These are phyloP conservation scores for Hsuehochloa calcarea DNA, from an alignment of 176 grass and related monocot species.

Conservation along the genomic window DNA sequence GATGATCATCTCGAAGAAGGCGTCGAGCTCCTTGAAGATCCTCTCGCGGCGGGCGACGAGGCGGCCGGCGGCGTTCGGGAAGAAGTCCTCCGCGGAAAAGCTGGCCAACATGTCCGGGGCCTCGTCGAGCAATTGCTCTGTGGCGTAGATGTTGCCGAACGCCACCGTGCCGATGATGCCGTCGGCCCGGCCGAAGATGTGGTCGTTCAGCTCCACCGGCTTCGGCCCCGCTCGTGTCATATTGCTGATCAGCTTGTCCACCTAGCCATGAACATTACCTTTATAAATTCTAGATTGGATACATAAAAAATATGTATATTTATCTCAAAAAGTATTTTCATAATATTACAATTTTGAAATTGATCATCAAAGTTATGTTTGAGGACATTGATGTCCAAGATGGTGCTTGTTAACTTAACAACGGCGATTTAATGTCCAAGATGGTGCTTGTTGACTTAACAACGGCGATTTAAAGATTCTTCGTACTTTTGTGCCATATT, in stretches of 20 bases:
- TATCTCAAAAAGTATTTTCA: no score
- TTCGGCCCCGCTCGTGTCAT: background rate
- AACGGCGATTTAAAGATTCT: no score
- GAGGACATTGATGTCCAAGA: no score
- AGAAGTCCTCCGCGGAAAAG: constrained; percentile 41
- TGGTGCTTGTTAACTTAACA: no score
- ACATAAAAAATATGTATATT: no score
- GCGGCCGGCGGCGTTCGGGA: constrained; percentile 5
- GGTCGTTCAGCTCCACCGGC: background rate
- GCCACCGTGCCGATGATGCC: constrained; percentile 44
- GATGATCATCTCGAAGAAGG: constrained; percentile 33
- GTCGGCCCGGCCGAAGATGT: constrained; percentile 29
- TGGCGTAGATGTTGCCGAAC: constrained; percentile 37
- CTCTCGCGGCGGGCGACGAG: constrained; percentile 4
- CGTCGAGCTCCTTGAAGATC: constrained; percentile 25
- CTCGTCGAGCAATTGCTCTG: constrained; percentile 25
- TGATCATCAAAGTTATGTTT: no score
- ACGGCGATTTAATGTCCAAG: no score
- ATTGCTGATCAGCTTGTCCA: background rate
- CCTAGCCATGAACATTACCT: background rate
- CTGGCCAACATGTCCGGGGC: background rate
- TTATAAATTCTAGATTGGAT: no score
- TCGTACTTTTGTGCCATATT: no score
- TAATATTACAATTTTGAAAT: no score
- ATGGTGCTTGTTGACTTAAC: no score